Evolutionary conservation across 2,329 filamentous ascomycete genomes (phyloP), one percentile per base, ranked within the genome.

Genomic region (Phoma herbarum): DNA sequence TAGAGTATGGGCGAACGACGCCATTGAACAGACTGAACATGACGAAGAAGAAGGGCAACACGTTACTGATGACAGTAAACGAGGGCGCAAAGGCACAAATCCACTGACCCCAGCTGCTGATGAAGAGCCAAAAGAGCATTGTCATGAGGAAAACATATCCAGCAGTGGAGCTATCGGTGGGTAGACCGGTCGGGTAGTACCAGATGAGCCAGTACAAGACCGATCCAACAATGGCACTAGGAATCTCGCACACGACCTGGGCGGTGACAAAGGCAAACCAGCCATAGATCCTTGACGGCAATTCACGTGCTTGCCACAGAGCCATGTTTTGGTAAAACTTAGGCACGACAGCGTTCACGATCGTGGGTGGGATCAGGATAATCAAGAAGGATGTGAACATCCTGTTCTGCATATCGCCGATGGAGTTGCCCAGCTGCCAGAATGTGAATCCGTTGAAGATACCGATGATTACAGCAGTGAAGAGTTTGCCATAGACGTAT

Each of bases 371-470:
- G 51, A 92, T 76, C 39, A 81, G 75, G 28, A 83, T 57, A 62
- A 82, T 82, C 35, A 91, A 67, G 76, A 90, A 91, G 51, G 80
- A 77, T 0, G 89, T 90, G 81, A 94, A 93, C 85, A 93, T 88
- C 66, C 90, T 85, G 77, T 91, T 87, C 71, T 93, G 89, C 83
- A 93, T 87, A 67, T 90, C 89, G 14, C 84, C 82, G 46, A 90
- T 80, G 0, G 82, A 84, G 73, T 88, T 81, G 2, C 87, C 88
- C 3, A 92, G 83, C 66, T 88, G 81, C 81, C 84, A 92, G 79
- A 92, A 93, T 4, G 90, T 92, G 77, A 92, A 92, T 22, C 89
- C 89, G 77, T 91, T 92, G 82, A 93, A 91, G 73, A 92, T 86
- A 16, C 88, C 90, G 43, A 90, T 82, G 60, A 92, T 84, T 57